These are phyloP conservation scores for Lumnitzera littorea DNA, from an alignment of 345 rosid species.

Conservation along the genomic window DNA sequence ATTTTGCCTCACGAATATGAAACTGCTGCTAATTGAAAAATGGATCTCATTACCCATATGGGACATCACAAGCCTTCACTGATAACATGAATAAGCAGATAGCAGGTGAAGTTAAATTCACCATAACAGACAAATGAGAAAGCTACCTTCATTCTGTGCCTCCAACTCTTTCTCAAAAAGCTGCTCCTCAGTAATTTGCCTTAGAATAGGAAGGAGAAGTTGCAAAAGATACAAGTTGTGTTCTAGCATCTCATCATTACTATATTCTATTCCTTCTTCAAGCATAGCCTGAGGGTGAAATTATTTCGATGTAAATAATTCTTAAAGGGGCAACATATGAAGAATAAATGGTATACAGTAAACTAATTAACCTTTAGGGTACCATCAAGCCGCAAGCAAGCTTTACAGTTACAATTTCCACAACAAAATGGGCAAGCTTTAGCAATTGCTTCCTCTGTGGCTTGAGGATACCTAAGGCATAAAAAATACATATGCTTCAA, in stretches of 20 bases:
- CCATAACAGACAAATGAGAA: not conserved
- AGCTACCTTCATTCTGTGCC: conserved; percentile 39
- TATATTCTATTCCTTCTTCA: not conserved
- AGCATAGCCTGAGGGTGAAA: conserved; percentile 4
- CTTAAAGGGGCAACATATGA: not conserved
- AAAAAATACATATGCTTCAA: not conserved
- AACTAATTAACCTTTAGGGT: conserved; percentile 13
- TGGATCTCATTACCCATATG: no score
- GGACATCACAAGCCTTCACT: no score
- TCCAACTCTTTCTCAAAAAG: conserved; percentile 33
- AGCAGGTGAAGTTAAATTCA: not conserved
- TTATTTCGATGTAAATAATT: not conserved
- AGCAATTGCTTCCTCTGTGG: conserved; percentile 17
- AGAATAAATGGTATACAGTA: not conserved
- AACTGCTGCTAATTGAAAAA: no score
- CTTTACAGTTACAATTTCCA: conserved; percentile 28
- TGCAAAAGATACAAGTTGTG: conserved; percentile 28
- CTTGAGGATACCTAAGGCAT: conserved; percentile 21
- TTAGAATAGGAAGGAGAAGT: conserved; percentile 40
- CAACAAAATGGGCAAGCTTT: conserved; percentile 28
- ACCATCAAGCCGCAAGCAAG: conserved; percentile 24
- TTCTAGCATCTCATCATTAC: conserved; percentile 14
- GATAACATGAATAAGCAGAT: no score
- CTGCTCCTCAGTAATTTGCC: conserved; percentile 41
- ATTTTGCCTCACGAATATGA: no score